These are phyloP conservation scores for Pelargonium cotyledonis DNA, from an alignment of 441 rosid species.

Conservation along the genomic window DNA sequence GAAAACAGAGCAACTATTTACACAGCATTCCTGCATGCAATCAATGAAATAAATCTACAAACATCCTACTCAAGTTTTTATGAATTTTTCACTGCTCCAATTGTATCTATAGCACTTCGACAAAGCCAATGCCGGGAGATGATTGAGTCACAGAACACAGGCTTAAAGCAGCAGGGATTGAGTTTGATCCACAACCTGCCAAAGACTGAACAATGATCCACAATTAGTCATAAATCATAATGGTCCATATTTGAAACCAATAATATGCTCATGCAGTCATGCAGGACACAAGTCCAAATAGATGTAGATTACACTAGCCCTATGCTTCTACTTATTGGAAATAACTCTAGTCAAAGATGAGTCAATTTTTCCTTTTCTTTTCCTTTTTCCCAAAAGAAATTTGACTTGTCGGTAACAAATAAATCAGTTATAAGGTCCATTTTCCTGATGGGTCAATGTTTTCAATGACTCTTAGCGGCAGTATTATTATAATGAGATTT, in stretches of 20 bases:
- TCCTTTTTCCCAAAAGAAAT: too few relatives aligned
- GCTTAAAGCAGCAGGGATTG: slow-evolving; percentile 3
- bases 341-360: too few relatives aligned
- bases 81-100: neutral
- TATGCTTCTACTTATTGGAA: too few relatives aligned
- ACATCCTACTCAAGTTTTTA: slow-evolving; percentile 4
- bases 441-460: too few relatives aligned
- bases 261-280: too few relatives aligned
- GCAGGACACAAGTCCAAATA: too few relatives aligned
- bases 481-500: neutral
- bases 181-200: slow-evolving; percentile 18
- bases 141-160: slow-evolving; percentile 8
- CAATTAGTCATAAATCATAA: neutral
- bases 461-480: too few relatives aligned
- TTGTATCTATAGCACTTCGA: slow-evolving; percentile 1
- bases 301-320: too few relatives aligned
- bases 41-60: slow-evolving; percentile 8
- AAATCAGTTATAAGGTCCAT: too few relatives aligned
- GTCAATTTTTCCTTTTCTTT: too few relatives aligned
- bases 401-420: too few relatives aligned
- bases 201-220: neutral
- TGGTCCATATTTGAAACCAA: too few relatives aligned
- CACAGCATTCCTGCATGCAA: slow-evolving; percentile 14
- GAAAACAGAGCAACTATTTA: slow-evolving; percentile 18
- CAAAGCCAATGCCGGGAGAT: slow-evolving; percentile 11